Percentiles rank a stretch among this genome's conserved stretches.
phyloP scores from a whole-genome alignment of 2,329 filamentous ascomycete species.

The Pseudogymnoascus sp. region DNA sequence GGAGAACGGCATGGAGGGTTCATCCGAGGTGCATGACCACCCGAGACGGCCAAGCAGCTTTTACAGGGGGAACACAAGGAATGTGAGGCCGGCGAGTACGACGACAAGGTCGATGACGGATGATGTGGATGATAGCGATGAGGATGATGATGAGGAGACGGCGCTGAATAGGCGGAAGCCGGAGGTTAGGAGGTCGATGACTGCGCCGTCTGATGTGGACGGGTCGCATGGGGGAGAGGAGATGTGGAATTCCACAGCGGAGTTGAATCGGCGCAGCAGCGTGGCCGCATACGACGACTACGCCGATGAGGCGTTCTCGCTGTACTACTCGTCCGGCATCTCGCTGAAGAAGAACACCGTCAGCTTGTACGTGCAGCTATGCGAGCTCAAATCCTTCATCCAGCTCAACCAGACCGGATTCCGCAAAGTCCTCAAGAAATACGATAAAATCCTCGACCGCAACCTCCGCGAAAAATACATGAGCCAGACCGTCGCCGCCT shows the following conservation, averaged over 20 bases:
- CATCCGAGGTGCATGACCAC: not conserved
- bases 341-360: conserved; percentile 89
- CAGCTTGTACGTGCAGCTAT: conserved; percentile 80
- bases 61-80: conserved; percentile 30
- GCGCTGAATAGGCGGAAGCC: conserved; percentile 28
- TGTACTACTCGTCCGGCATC: conserved; percentile 62
- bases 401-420: conserved; percentile 97
- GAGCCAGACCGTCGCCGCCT: conserved; percentile 60
- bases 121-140: conserved; percentile 54
- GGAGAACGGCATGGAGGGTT: conserved; percentile 23
- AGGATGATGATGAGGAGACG: conserved; percentile 54
- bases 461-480: conserved; percentile 73
- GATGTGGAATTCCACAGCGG: conserved; percentile 53
- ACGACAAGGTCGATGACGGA: conserved; percentile 43
- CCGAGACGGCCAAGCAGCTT: conserved; percentile 15
- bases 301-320: conserved; percentile 62
- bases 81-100: conserved; percentile 37
- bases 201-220: conserved; percentile 19
- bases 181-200: conserved; percentile 27
- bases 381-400: conserved; percentile 90
- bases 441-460: conserved; percentile 88
- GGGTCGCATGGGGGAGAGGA: conserved; percentile 34
- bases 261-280: conserved; percentile 52
- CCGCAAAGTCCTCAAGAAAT: conserved; percentile 94
- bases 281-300: conserved; percentile 62